Base-by-base conservation (phyloP, 2,329 filamentous ascomycete species). In the Furcasterigmium furcatum region DNA sequence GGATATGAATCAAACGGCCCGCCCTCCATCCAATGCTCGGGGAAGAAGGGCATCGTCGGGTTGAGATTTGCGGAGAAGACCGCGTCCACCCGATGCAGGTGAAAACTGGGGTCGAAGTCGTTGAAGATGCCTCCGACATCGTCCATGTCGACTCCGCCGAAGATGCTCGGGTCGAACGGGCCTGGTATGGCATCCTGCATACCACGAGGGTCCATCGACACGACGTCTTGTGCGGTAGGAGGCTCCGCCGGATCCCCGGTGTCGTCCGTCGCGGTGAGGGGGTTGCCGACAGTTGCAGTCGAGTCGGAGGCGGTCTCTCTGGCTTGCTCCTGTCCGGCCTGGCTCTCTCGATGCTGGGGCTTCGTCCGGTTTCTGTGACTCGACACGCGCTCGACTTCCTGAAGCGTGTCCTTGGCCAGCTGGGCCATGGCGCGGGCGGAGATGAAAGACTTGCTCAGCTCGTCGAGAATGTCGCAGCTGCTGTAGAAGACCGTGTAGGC, bases 391-490 rank as follows among this genome's bases (percentile, higher is more conserved):
- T 48, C 51, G 21, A 53, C 51, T 39, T 51, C 49, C 27, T 50
- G 47, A 34, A 53, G 24, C 2, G 51, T 53, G 30, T 52, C 51
- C 36, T 40, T 53, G 20, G 51, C 51, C 25, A 53, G 34, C 29
- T 38, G 41, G 21, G 51, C 51, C 49, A 53, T 53, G 7, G 49
- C 49, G 20, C 51, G 46, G 21, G 51, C 51, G 9, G 51, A 52
- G 9, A 48, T 34, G 27, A 53, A 53, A 3, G 49, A 44, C 39
- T 48, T 51, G 35, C 51, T 45, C 25, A 53, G 44, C 30, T 52
- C 49, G 19, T 52, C 49, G 3, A 53, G 43, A 7, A 53, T 43
- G n/a, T 50, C 46, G 38, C 51, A 53, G 43, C 48, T 52, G 24
- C 49, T 47, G 20, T 52, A 49, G 42, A 53, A 53, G 7, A 47